Evolutionary conservation across 768 basidiomycete species (phyloP).

Genomic region (Lepiota venenata): DNA sequence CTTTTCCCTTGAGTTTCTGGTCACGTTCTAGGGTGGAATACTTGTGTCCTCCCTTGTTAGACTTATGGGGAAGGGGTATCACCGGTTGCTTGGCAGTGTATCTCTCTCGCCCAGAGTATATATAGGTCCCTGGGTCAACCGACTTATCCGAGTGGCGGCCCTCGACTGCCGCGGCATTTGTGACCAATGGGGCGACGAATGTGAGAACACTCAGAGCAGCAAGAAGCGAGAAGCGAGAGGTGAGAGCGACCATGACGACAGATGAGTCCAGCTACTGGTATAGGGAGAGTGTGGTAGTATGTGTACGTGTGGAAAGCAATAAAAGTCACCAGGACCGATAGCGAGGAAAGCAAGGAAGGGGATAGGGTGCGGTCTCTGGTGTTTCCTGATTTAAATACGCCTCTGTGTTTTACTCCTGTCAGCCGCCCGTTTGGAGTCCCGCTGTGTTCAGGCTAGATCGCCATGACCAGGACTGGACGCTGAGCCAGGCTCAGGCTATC

Average conservation of each 20-base stretch:
- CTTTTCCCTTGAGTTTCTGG: neutral
- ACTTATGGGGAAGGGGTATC: neutral
- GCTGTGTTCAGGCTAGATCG: too few species aligned
- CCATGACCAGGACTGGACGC: too few species aligned
- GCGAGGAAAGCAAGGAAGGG: neutral
- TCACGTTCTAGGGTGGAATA: neutral
- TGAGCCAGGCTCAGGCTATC: too few species aligned
- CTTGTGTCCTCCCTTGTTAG: neutral
- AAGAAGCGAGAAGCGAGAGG: conserved; percentile 3
- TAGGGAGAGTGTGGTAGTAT: conserved; percentile 6
- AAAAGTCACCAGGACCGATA: conserved; percentile 6
- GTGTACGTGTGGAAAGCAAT: neutral
- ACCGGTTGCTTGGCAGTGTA: neutral
- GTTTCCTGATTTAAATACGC: neutral
- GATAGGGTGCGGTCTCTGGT: neutral
- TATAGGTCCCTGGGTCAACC: too few species aligned
- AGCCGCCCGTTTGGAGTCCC: neutral
- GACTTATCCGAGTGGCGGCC: conserved; percentile 1
- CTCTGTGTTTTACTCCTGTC: neutral
- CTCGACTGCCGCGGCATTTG: neutral
- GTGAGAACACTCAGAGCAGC: neutral
- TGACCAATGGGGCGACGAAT: neutral
- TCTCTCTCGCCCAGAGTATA: neutral
- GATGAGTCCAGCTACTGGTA: neutral
- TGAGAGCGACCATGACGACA: conserved; percentile 5